Base-by-base conservation (phyloP, 1,139 yeast species). In the Saccharomyces pastorianus region DNA sequence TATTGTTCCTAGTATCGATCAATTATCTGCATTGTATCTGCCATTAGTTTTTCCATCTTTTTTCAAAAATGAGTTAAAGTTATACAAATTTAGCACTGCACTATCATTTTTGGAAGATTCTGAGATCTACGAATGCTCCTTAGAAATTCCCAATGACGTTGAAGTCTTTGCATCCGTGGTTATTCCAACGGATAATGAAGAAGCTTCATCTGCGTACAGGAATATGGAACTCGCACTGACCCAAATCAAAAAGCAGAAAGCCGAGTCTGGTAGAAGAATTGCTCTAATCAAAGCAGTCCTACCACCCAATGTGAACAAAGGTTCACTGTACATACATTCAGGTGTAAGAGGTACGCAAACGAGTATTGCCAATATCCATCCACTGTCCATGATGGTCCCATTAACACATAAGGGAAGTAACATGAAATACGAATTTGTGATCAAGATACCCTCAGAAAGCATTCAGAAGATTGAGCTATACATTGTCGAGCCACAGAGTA, bases 41-140 rank as follows among this genome's bases (percentile, higher is more conserved):
- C 99, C 98, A 0, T 78, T 95, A 48, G 82, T 87, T 14, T 88
- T 89, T 64, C 93, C 96, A 1, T 87, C 91, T 0, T 89, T 85
- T 61, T 81, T 85, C 69, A 76, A 74, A 47, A 80, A 82, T 62
- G 75, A 76, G 2, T 68, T 91, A 46, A 75, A 75, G 55, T 77
- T 90, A 56, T 73, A 81, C 58, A 85, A 83, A 66, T 91, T 80
- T 71, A 87, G 88, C 68, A 85, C 88, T 58, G 88, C 96, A 0
- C 73, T 89, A 58, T 81, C 93, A 3, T 79, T 85, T 58, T 71
- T 91, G 59, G 76, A 79, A 54, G 95, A 89, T 64, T 76, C 80
- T 53, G 98, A 93, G 65, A 73, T 87, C 32, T 85, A 84, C 57
- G 97, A 93, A 69, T 75, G 89, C 57, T 91, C 86, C 53, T 61